Evolutionary conservation across 306 rosid species (phyloP), one percentile per base, ranked within the genome.

Genomic region (Pyrus betulifolia): DNA sequence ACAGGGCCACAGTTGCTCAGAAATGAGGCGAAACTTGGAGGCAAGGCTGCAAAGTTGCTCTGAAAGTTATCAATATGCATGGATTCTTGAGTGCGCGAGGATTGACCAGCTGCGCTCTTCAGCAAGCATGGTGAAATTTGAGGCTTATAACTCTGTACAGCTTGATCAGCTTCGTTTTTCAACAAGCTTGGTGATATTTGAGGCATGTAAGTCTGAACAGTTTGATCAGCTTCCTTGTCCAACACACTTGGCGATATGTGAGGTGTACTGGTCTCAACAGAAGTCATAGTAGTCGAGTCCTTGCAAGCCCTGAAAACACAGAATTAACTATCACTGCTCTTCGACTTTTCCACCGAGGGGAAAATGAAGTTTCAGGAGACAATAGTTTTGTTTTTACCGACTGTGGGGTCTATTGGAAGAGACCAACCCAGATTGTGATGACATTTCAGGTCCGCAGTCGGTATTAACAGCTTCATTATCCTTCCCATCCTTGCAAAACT

Each of bases 11-110:
- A 82, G 58, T 83, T 89, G 76, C 89, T 81, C 69, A 94, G 77
- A 52, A 94, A 83, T 74, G 96, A 70, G 78, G 91, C 76, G 83
- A 94, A 94, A 84, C 97, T 90, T 80, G 97, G 98, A 71, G 96
- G 98, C 78, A 94, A 89, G 72, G 88, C 84, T 46, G 88, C 86
- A 80, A 81, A 78, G 55, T 75, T 38, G 81, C 79, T 80, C 67
- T 86, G 89, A 40, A 81, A 72, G 40, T 85, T 81, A 42, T 54
- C 82, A 71, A 19, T 52, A 25, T 83, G 84, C 60, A 60, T 8
- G 38, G 45, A 79, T 75, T 80, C 82, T 75, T 70, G 84, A 68
- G 76, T 73, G 28, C 70, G 77, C n/a, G 87, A 70, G 82, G 86
- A 76, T 77, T 25, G 70, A 70, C 71, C 86, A 15, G 70, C 72